A percentile compares a stretch with the other conserved stretches of the same genome.
These are phyloP conservation scores for Angomonas ambiguus DNA, from an alignment of 208 protist genomes.

Conservation along the genomic window DNA sequence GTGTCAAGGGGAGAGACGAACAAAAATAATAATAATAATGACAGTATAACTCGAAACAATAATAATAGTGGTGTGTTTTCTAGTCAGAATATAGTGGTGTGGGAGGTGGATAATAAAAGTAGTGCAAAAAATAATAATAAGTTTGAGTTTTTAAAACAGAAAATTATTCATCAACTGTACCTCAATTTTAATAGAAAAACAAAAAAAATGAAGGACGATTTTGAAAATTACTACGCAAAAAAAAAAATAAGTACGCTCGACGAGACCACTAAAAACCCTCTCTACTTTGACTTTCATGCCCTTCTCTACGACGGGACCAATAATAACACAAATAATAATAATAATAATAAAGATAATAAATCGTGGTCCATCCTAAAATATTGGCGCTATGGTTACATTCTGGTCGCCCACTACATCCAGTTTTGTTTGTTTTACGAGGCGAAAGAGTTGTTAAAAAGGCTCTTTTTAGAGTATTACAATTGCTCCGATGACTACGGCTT, in stretches of 20 bases:
- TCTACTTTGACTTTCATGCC: conserved; percentile 1
- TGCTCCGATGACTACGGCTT: conserved; percentile 82
- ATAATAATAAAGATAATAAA: neutral
- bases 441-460: conserved; percentile 26
- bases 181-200: neutral
- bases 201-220: neutral
- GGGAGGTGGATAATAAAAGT: neutral
- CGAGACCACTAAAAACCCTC: neutral
- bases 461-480: conserved; percentile 85
- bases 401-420: conserved; percentile 71
- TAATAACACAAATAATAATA: neutral
- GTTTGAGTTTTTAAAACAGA: neutral
- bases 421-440: conserved; percentile 65
- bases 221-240: neutral
- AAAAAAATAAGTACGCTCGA: neutral
- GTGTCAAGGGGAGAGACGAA: too few relatives aligned
- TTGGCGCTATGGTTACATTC: conserved; percentile 66
- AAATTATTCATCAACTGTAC: neutral
- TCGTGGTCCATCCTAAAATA: conserved; percentile 17
- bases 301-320: too few relatives aligned
- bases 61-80: neutral
- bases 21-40: too few relatives aligned
- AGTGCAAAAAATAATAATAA: neutral
- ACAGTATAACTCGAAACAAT: neutral
- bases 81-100: neutral